phyloP scores from a whole-genome alignment of 352 stramenopile species.

The Plasmopara muralis region DNA sequence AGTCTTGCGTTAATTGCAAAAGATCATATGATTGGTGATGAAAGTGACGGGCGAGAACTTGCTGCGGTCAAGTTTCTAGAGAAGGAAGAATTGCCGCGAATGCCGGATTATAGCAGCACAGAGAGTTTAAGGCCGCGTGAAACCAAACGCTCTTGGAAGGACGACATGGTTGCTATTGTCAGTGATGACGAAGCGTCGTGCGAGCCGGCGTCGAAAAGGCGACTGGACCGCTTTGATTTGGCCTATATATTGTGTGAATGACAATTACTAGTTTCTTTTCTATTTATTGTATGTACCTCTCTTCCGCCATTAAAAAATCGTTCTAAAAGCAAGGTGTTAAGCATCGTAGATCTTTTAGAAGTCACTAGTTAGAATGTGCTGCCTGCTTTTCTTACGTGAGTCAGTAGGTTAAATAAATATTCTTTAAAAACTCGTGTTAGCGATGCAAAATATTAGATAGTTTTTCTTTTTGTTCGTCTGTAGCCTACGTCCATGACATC shows the following conservation, averaged over 20 bases:
- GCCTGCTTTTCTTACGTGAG: too few species aligned
- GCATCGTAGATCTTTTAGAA: too few species aligned
- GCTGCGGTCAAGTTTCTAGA: constrained; percentile 1
- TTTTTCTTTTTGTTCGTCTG: too few species aligned
- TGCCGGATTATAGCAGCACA: background rate
- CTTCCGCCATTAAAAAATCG: too few species aligned
- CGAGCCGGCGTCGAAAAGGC: background rate
- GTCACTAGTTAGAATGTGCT: too few species aligned
- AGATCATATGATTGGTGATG: constrained; percentile 39
- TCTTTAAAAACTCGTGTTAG: too few species aligned
- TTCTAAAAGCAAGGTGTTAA: too few species aligned
- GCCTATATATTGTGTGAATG: constrained; percentile 1
- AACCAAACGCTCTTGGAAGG: background rate
- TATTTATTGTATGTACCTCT: too few species aligned
- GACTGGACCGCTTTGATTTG: background rate
- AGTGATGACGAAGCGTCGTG: background rate
- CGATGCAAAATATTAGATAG: too few species aligned
- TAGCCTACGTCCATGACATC: too few species aligned
- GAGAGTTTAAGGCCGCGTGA: background rate
- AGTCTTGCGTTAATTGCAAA: constrained; percentile 32
- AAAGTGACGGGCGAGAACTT: constrained; percentile 17
- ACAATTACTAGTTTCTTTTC: background rate
- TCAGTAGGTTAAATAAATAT: too few species aligned
- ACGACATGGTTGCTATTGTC: background rate
- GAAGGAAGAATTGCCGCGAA: background rate